Evolutionary conservation across 2,329 filamentous ascomycete genomes (phyloP).

Genomic region (Hyphodiscus sp.): DNA sequence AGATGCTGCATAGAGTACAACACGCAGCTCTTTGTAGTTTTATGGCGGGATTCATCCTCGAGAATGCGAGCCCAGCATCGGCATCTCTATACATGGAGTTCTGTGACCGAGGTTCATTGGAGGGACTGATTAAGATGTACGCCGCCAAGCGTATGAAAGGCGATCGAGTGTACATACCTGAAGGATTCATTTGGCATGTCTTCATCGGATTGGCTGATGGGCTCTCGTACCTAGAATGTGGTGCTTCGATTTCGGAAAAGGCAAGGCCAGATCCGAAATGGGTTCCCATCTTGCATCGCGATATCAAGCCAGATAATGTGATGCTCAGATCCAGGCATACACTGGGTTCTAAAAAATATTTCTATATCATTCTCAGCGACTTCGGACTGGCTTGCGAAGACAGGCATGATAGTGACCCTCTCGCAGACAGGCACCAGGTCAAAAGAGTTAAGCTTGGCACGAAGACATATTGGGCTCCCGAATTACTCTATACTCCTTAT

Average conservation of each 20-base stretch:
- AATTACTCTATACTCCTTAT: slow-evolving; percentile 18
- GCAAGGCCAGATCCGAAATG: slow-evolving; percentile 8
- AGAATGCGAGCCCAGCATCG: background rate
- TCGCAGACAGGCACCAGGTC: slow-evolving; percentile 4
- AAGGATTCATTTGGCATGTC: slow-evolving; percentile 25
- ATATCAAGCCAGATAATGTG: slow-evolving; percentile 28
- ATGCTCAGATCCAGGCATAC: slow-evolving; percentile 21
- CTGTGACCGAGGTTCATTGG: slow-evolving; percentile 24
- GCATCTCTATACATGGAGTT: slow-evolving; percentile 26
- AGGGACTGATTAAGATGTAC: slow-evolving; percentile 18
- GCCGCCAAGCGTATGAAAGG: slow-evolving; percentile 1
- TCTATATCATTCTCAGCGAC: slow-evolving; percentile 25
- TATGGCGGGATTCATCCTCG: slow-evolving; percentile 15
- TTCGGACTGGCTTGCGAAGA: slow-evolving; percentile 24
- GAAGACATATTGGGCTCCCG: slow-evolving; percentile 17
- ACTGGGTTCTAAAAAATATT: slow-evolving; percentile 17
- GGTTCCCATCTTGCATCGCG: slow-evolving; percentile 25
- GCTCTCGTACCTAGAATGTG: slow-evolving; percentile 21
- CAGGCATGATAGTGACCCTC: slow-evolving; percentile 1
- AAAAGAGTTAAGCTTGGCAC: slow-evolving; percentile 8
- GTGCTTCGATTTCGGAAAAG: slow-evolving; percentile 9
- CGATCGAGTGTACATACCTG: slow-evolving; percentile 6
- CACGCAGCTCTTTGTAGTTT: slow-evolving; percentile 21
- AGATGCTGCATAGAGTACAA: slow-evolving; percentile 17
- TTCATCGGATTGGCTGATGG: slow-evolving; percentile 24